Evolutionary conservation across 768 basidiomycete genomes (phyloP).

Genomic region (Kwoniella heveanensis): DNA sequence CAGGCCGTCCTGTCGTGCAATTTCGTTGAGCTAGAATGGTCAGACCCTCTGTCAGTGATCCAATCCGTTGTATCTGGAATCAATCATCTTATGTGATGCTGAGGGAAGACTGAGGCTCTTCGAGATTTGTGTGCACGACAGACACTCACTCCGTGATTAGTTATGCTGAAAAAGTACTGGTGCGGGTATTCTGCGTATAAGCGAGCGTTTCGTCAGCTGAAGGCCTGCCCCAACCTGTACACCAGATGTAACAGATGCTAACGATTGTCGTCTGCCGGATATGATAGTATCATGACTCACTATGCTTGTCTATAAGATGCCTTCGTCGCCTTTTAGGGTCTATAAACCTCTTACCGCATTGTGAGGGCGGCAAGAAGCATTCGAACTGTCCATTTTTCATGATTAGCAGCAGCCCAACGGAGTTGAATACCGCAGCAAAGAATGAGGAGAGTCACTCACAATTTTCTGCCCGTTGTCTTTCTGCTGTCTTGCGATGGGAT

Average conservation of each 20-base stretch:
- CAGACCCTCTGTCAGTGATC: neutral
- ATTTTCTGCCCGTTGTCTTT: slow-evolving; percentile 84
- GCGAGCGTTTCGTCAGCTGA: neutral
- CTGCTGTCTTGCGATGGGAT: slow-evolving; percentile 74
- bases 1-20: slow-evolving; percentile 43
- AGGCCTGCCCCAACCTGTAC: too few species aligned
- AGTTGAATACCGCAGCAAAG: neutral
- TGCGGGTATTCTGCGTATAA: slow-evolving; percentile 67
- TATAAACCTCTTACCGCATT: slow-evolving; percentile 62
- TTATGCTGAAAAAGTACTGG: slow-evolving; percentile 87
- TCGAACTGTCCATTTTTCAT: slow-evolving; percentile 63
- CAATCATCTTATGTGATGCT: too few species aligned
- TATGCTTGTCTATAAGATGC: slow-evolving; percentile 77
- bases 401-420: neutral
- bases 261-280: too few species aligned
- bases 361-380: slow-evolving; percentile 68
- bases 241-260: too few species aligned
- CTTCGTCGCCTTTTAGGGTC: slow-evolving; percentile 75
- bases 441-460: slow-evolving; percentile 60
- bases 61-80: too few species aligned
- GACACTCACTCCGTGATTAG: slow-evolving; percentile 69
- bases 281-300: slow-evolving; percentile 35
- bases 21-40: slow-evolving; percentile 36
- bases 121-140: too few species aligned
- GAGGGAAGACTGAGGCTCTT: too few species aligned